Base-by-base conservation (phyloP, 345 rosid species). In the Ailanthus altissimus region DNA sequence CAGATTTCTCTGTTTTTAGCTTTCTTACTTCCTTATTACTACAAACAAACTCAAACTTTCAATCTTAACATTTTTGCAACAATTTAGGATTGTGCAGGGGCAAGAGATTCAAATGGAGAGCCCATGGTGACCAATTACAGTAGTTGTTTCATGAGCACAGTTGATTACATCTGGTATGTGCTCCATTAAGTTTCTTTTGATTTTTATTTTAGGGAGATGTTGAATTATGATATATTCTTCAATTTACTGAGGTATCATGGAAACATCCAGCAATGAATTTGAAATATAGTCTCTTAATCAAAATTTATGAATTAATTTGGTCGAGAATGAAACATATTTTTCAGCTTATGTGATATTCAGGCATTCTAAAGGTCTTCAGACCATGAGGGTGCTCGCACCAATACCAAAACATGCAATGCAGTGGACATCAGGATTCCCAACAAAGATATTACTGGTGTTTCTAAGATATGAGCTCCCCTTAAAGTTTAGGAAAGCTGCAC, bases 361-460 rank as follows among this genome's bases (percentile, higher is more conserved):
- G 98, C 88, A 72, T 79, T 93, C 99, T 4, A 85, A 93, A 86
- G 97, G 94, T 62, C 94, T 96, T 15, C 90, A 93, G 82, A 91
- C 98, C 11, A 88, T 83, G 64, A 88, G 87, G 79, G 97, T 89
- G 77, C 99, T 95, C 81, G 94, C 98, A 83, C 97, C 99, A 59
- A 86, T 95, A 65, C 88, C 94, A n/a, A 93, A 93, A 80, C 82
- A 84, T 77, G 97, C 90, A 57, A 90, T 93, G 99, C 90, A 86
- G 81, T 90, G 92, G 94, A 92, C 93, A 36, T 83, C 82, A 12
- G 99, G 99, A 75, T 96, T 88, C 90, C 99, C 98, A 18, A 96
- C 99, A 59, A 93, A 90, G 90, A 98, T 92, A 87, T 40, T 50
- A 38, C 58, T 2, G 45, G 14, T 62, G 46, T 32, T 32, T 42